These are phyloP conservation scores for Parathielavia hyrcaniae DNA, from an alignment of 495 filamentous ascomycete species.

Conservation along the genomic window DNA sequence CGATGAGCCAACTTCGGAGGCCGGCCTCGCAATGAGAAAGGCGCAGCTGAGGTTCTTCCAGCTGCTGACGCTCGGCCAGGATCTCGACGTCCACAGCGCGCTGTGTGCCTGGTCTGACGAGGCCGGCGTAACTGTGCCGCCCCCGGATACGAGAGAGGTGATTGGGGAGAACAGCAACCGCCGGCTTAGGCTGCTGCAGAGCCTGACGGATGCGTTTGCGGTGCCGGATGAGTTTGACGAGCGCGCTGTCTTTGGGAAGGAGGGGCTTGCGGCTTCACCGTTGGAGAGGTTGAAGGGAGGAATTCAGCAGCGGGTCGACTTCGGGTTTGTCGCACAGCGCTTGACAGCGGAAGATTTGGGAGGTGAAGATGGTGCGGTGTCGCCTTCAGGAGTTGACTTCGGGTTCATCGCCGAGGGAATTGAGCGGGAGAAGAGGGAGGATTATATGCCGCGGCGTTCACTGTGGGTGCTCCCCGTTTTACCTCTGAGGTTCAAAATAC, in stretches of 20 bases:
- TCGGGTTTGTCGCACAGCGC: constrained; percentile 12
- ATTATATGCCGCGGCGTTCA: constrained; percentile 25
- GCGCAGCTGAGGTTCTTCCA: constrained; percentile 29
- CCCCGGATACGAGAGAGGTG: constrained; percentile 10
- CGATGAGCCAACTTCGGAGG: neutral
- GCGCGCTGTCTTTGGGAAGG: constrained; percentile 6
- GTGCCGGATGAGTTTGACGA: constrained; percentile 32
- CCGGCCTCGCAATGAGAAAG: constrained; percentile 8
- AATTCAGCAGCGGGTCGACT: constrained; percentile 5
- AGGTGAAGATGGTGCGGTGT: neutral
- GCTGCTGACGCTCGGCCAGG: constrained; percentile 25
- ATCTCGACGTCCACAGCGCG: constrained; percentile 25
- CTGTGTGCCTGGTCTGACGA: constrained; percentile 30
- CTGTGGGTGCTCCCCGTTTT: constrained; percentile 11
- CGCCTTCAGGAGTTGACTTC: constrained; percentile 6
- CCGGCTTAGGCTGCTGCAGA: constrained; percentile 6
- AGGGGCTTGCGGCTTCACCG: neutral
- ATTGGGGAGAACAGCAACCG: neutral
- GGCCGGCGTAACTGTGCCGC: neutral
- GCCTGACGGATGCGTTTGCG: constrained; percentile 20
- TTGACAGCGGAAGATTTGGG: neutral
- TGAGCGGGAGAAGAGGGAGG: constrained; percentile 15
- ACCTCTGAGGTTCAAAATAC: neutral
- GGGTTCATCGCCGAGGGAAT: constrained; percentile 16
- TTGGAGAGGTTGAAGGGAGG: neutral